Evolutionary conservation across 495 filamentous ascomycete genomes (phyloP).

Genomic region (Parathielavia hyrcaniae): DNA sequence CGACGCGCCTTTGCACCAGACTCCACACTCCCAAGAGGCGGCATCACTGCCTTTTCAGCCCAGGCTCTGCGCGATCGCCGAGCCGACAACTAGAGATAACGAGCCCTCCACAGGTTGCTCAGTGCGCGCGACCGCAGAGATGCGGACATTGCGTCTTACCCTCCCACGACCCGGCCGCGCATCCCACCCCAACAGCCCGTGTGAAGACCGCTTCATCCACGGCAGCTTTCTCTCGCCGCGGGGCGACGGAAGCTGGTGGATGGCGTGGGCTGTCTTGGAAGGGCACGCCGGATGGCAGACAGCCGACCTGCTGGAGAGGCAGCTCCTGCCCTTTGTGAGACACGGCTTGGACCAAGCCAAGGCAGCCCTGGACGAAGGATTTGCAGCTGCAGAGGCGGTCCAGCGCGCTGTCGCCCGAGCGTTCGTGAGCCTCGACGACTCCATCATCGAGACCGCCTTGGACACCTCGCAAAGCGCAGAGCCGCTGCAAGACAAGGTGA

Average conservation of each 20-base stretch:
- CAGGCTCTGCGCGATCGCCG: too few species aligned
- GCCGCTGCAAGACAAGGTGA: constrained; percentile 13
- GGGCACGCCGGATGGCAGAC: constrained; percentile 17
- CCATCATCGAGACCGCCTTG: constrained; percentile 43
- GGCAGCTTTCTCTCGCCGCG: constrained; percentile 36
- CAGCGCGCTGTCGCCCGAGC: constrained; percentile 38
- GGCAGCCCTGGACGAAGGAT: neutral
- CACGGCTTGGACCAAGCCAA: neutral
- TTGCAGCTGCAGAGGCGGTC: neutral
- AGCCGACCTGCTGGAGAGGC: constrained; percentile 11
- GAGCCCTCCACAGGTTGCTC: too few species aligned
- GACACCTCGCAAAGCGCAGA: constrained; percentile 20
- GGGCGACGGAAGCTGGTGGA: constrained; percentile 35
- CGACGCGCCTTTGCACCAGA: too few species aligned
- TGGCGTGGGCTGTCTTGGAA: constrained; percentile 29
- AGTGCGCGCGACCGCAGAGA: too few species aligned
- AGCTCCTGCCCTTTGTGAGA: constrained; percentile 17
- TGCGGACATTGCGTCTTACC: too few species aligned
- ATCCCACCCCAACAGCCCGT: too few species aligned
- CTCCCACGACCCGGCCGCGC: too few species aligned
- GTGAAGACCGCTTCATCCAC: constrained; percentile 47
- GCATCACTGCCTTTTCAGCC: too few species aligned
- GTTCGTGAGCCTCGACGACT: constrained; percentile 47
- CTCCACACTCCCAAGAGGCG: too few species aligned
- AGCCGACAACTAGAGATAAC: too few species aligned